phyloP scores from a whole-genome alignment of 2,329 filamentous ascomycete species.

The Pseudogymnoascus sp. region DNA sequence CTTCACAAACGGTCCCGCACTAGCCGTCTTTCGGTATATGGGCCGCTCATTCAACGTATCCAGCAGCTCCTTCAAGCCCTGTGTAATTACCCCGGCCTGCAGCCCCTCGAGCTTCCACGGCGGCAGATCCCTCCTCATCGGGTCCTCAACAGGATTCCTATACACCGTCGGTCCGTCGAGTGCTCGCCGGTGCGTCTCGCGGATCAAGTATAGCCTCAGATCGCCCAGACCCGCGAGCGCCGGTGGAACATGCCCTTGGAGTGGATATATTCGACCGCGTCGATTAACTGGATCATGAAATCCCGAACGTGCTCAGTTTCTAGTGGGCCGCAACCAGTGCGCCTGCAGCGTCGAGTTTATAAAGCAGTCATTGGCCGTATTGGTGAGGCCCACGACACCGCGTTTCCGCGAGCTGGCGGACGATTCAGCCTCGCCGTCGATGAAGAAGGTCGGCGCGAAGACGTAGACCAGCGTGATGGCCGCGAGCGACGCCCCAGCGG shows the following conservation, averaged over 20 bases:
- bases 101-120: slow-evolving; percentile 59
- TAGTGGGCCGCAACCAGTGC: slow-evolving; percentile 71
- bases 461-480: slow-evolving; percentile 94
- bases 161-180: slow-evolving; percentile 76
- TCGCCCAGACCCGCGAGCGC: slow-evolving; percentile 87
- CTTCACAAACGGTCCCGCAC: slow-evolving; percentile 73
- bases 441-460: slow-evolving; percentile 93
- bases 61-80: slow-evolving; percentile 83
- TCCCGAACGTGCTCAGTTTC: slow-evolving; percentile 95
- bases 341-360: slow-evolving; percentile 96
- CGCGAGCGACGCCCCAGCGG: slow-evolving; percentile 88
- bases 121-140: slow-evolving; percentile 39
- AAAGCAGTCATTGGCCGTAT: slow-evolving; percentile 91
- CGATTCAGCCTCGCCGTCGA: slow-evolving; percentile 67
- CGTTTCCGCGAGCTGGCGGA: slow-evolving; percentile 58
- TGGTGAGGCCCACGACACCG: slow-evolving; percentile 78
- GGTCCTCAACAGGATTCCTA: slow-evolving; percentile 46
- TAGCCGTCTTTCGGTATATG: slow-evolving; percentile 88
- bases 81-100: slow-evolving; percentile 75
- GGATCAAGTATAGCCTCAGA: slow-evolving; percentile 82
- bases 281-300: slow-evolving; percentile 92
- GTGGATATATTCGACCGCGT: slow-evolving; percentile 85
- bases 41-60: slow-evolving; percentile 89
- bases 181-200: slow-evolving; percentile 76
- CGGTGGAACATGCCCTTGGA: slow-evolving; percentile 87